These are phyloP conservation scores for Zymoseptoria crescenta DNA, from an alignment of 2,329 filamentous ascomycete genomes.

Conservation along the genomic window DNA sequence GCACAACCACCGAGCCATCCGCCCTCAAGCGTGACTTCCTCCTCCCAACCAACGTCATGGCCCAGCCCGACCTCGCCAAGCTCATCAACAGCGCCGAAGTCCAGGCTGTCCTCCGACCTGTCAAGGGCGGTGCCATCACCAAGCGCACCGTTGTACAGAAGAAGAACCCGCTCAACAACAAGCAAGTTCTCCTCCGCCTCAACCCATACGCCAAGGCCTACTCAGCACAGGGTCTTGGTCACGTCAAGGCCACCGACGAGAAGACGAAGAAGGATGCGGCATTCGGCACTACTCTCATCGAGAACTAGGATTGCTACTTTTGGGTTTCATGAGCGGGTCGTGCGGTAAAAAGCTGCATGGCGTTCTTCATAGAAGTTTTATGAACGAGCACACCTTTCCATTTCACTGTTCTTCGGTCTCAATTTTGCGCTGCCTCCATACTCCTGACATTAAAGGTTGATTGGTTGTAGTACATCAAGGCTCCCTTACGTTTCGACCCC, in stretches of 20 bases:
- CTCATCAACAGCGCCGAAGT: conserved; percentile 99
- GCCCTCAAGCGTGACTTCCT: conserved; percentile 99
- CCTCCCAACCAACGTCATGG: conserved; percentile 83
- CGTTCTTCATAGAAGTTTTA: conserved; percentile 12
- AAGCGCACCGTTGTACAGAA: conserved; percentile 92
- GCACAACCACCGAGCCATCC: conserved; percentile 79
- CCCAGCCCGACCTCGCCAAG: conserved; percentile 90
- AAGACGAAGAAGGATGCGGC: conserved; percentile 46
- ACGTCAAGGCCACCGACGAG: conserved; percentile 59
- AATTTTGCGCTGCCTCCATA: background rate
- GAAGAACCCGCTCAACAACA: conserved; percentile 99
- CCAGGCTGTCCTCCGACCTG: conserved; percentile 87
- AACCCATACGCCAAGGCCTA: conserved; percentile 96
- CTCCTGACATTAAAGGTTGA: too few relatives aligned
- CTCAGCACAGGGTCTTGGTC: conserved; percentile 74
- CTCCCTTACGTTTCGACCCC: too few relatives aligned
- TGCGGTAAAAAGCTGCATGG: conserved; percentile 16
- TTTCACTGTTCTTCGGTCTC: background rate
- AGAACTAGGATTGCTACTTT: conserved; percentile 36
- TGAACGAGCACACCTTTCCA: conserved; percentile 1
- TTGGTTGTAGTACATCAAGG: too few relatives aligned
- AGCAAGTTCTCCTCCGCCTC: conserved; percentile 95
- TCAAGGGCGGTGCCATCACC: conserved; percentile 81
- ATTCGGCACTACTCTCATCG: conserved; percentile 43
- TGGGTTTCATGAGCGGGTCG: conserved; percentile 15